Conservation (phyloP, 2,329 filamentous ascomycete species). For the Fusarium sp. region DNA sequence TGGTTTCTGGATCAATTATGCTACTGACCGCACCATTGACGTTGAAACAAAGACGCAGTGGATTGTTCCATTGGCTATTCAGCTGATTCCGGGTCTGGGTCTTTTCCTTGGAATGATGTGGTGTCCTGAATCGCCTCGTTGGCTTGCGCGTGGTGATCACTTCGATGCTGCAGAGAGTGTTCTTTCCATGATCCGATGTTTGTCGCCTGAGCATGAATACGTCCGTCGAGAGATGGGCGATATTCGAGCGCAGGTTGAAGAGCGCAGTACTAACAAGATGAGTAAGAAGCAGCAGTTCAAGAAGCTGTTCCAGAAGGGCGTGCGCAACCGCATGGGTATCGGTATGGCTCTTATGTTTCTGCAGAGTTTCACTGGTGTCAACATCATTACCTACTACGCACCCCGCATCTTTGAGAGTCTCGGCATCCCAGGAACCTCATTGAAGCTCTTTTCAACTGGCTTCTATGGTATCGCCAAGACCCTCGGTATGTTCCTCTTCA, state of each 20-base stretch:
- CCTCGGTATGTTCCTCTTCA: conserved; percentile 56
- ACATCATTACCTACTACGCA: conserved; percentile 74
- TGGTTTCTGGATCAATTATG: conserved; percentile 60
- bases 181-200: conserved; percentile 54
- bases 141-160: conserved; percentile 70
- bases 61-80: conserved; percentile 71
- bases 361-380: conserved; percentile 61
- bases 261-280: conserved; percentile 55
- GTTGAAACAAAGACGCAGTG: conserved; percentile 58
- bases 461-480: conserved; percentile 60
- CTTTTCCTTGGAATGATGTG: conserved; percentile 69
- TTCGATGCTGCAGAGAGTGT: conserved; percentile 64
- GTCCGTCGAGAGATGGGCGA: conserved; percentile 67
- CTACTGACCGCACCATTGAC: conserved; percentile 47
- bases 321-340: conserved; percentile 59
- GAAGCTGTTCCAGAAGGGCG: conserved; percentile 56
- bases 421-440: conserved; percentile 53
- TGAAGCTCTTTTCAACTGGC: conserved; percentile 58
- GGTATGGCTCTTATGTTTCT: conserved; percentile 66
- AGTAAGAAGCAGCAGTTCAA: conserved; percentile 49
- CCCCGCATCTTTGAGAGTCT: conserved; percentile 57
- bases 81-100: conserved; percentile 69
- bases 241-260: conserved; percentile 71
- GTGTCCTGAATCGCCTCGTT: conserved; percentile 73
- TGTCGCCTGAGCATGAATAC: conserved; percentile 57